Evolutionary conservation across 2,329 filamentous ascomycete species (phyloP), one percentile per base, ranked within the genome.

Genomic region (Corynespora cassiicola): DNA sequence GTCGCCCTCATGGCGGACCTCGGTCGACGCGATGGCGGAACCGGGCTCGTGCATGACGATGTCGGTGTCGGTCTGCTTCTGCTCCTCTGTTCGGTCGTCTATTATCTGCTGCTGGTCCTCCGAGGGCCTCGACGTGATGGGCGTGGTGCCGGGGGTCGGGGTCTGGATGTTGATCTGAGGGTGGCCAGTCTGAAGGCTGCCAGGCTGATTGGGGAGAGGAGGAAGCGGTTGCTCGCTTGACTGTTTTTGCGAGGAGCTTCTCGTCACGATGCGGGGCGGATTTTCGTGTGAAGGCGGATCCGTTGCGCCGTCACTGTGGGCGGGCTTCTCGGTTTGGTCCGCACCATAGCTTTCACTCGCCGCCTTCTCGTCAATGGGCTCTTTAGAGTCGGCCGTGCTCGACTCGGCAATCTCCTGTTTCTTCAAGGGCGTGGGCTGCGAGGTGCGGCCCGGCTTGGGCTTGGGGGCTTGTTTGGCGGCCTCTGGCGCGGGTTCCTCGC

Each of bases 41-140:
- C 75, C 76, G 64, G n/a, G n/a, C 43, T 88, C 86, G 22, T 77
- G 75, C 81, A 89, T 88, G 38, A 84, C 77, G 37, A 85, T 73
- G 49, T 81, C 77, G 35, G 69, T 77, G 51, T 84, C 81, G 4
- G 64, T 57, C 32, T 69, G 60, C 41, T 72, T 66, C 49, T 78
- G 75, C 41, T 74, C 62, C 17, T 73, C 68, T 10, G 75, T 79
- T 66, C 71, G 56, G 65, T 80, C 56, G 63, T 75, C 56, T 70
- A 81, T 69, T 65, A 73, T 36, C 35, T 66, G 61, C 27, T 69
- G 51, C 36, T 70, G 62, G 29, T 71, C 57, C 29, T 60, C 67
- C 7, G 68, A 63, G 5, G 61, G 60, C 28, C 60, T 58, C 26
- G 57, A 50, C 30, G 62, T 52, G n/a, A 60, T 50, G 11, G 61